Base-by-base conservation (phyloP, 2,329 filamentous ascomycete species). In the Chaetomium strumarium region DNA sequence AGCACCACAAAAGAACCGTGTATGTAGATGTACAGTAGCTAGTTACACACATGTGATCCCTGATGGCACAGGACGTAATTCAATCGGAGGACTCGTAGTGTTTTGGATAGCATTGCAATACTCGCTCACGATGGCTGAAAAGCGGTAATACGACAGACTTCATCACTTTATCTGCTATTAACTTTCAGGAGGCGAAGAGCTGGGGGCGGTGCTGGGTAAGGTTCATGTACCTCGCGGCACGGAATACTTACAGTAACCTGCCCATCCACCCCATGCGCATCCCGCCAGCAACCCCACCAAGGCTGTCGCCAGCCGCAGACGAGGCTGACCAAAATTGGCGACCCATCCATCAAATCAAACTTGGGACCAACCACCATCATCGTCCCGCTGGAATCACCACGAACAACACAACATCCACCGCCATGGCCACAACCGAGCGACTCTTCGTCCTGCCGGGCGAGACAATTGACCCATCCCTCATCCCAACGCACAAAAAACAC, bases 371-470 rank as follows among this genome's bases (percentile, higher is more conserved):
- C n/a, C 41, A 47, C 36, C 24, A 24, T 7, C 24, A 24, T 24
- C 7, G 10, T 13, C 17, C 38, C 34, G 46, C n/a, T n/a, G n/a
- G 46, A 1, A 30, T 24, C 37, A 19, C 29, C 31, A 43, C 13
- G 14, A 38, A 20, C 16, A 38, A 38, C 17, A 38, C 17, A 38
- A 44, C 13, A 6, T 33, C 7, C 49, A 24, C 29, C 33, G 10
- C 37, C 16, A 29, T 37, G 13, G n/a, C 12, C 36, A 34, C 16
- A 14, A 33, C 7, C 44, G 74, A 81, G 29, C 70, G 75, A n/a
- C 72, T 72, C 43, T 74, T 92, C 57, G 80, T 96, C 56, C 80
- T 97, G 7, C 93, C 93, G 0, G 91, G 93, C 60, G 90, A 96
- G 62, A 66, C 73, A 31, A 78, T 96, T 42, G 81, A 88, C 53